Conservation (phyloP, 768 basidiomycete genomes). For the Macrolepiota albuminosa region DNA sequence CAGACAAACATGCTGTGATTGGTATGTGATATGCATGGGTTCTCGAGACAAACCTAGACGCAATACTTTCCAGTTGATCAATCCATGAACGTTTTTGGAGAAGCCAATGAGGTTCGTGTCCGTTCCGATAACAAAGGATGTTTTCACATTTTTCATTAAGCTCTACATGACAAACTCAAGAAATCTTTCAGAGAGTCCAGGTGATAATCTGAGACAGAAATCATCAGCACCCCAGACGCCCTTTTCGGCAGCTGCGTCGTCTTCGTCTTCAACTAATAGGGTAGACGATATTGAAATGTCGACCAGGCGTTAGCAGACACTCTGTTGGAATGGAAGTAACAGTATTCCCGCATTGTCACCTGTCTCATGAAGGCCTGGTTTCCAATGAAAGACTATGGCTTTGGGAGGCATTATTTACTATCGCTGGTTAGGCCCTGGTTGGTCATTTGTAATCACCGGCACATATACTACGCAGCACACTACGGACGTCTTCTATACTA, state of each 20-base stretch:
- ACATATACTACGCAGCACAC: neutral
- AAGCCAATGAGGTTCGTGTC: constrained; percentile 26
- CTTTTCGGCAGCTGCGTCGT: constrained; percentile 7
- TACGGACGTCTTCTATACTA: neutral
- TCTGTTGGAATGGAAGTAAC: neutral
- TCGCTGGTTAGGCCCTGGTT: neutral
- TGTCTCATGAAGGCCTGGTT: neutral
- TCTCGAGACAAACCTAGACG: neutral
- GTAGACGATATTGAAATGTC: constrained; percentile 31
- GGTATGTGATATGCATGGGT: constrained; percentile 28
- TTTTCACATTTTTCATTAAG: constrained; percentile 9
- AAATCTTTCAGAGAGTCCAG: constrained; percentile 2
- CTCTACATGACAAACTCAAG: constrained; percentile 14
- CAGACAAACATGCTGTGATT: constrained; percentile 47
- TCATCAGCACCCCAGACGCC: constrained; percentile 13
- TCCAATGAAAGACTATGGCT: neutral
- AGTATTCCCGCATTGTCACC: neutral
- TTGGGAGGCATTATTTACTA: neutral
- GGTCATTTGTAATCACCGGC: neutral
- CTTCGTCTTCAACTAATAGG: constrained; percentile 10
- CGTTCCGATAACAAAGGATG: constrained; percentile 1
- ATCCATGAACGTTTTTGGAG: constrained; percentile 42
- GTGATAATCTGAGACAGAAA: constrained; percentile 1
- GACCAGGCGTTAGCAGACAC: constrained; percentile 18
- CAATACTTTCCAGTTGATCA: constrained; percentile 24